A percentile compares a stretch with the other conserved stretches of the same genome.
These are phyloP conservation scores for Claviceps paspali DNA, from an alignment of 2,329 filamentous ascomycete genomes.

Conservation along the genomic window DNA sequence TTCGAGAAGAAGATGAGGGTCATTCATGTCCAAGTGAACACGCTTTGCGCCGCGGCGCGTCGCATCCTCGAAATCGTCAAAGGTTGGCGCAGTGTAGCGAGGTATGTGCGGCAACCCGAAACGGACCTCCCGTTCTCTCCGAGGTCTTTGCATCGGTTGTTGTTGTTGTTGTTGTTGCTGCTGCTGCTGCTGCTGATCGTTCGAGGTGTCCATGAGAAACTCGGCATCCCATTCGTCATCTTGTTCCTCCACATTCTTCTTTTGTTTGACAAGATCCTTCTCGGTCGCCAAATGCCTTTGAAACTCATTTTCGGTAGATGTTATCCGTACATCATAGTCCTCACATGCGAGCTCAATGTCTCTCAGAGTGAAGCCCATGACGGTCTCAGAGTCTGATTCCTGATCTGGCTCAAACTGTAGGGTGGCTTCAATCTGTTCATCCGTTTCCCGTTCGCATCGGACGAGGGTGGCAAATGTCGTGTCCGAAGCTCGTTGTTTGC, in stretches of 20 bases:
- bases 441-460: slow-evolving; percentile 25
- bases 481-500: slow-evolving; percentile 39
- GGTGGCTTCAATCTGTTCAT: slow-evolving; percentile 18
- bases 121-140: slow-evolving; percentile 52
- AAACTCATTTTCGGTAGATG: slow-evolving; percentile 27
- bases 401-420: slow-evolving; percentile 32
- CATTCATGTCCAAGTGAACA: slow-evolving; percentile 73
- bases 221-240: slow-evolving; percentile 51
- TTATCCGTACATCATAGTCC: slow-evolving; percentile 61
- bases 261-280: slow-evolving; percentile 15
- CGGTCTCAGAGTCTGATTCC: slow-evolving; percentile 43
- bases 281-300: slow-evolving; percentile 17
- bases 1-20: slow-evolving; percentile 75
- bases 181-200: slow-evolving; percentile 22
- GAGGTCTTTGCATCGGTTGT: slow-evolving; percentile 30
- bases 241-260: slow-evolving; percentile 20
- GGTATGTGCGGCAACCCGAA: slow-evolving; percentile 43
- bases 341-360: slow-evolving; percentile 77
- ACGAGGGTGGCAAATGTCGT: slow-evolving; percentile 33
- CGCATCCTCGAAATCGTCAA: slow-evolving; percentile 66
- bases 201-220: slow-evolving; percentile 34
- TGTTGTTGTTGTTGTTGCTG: background rate
- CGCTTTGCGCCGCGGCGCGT: slow-evolving; percentile 61
- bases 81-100: slow-evolving; percentile 49
- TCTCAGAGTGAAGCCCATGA: slow-evolving; percentile 61